Evolutionary conservation across 2,329 filamentous ascomycete species (phyloP), one percentile per base, ranked within the genome.

Genomic region (Metarhizium humberi): DNA sequence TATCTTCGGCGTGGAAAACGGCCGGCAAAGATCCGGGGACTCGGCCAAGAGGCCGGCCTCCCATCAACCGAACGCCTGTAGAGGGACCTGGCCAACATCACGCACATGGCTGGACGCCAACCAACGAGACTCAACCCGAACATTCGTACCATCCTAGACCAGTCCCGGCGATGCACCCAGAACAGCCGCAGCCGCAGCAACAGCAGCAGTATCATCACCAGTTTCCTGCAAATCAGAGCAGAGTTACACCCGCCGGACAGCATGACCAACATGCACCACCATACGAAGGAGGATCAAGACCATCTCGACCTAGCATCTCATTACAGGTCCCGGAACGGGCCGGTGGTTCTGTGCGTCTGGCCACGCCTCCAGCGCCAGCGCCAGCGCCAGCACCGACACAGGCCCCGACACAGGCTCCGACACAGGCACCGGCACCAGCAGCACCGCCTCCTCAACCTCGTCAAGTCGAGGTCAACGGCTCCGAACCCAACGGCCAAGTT

Each of bases 1-100:
- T 96, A 0, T 96, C 91, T 1, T 96, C 91, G 10, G 92, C 92
- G 1, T 96, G 92, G 92, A 84, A 87, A 55, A 83, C 83, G 59
- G 82, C 79, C 56, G 81, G 81, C 16, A 75, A 78, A 43, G 76
- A 83, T 13, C 73, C 81, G 1, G 81, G 78, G 3, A 85, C 86
- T 2, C 95, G 92, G 67, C 78, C 87, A 14, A 78, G 91, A 60
- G 91, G 92, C 6, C 78, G 92, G 57, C 92, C 92, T 46, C 89
- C 90, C 0, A 87, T 85, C 55, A 88, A 86, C 62, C 74, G 62
- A 57, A 67, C 63, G 57, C 77, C 78, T 0, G 77, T 81, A 14
- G 84, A 88, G 59, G 83, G 83, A 0, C 83, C 86, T 0, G 88
- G 85, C 60, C 84, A 56, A 8, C 32, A 84, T 4, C 86, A 87